These are phyloP conservation scores for Didymella sp. DNA, from an alignment of 2,329 filamentous ascomycete genomes.

Conservation along the genomic window DNA sequence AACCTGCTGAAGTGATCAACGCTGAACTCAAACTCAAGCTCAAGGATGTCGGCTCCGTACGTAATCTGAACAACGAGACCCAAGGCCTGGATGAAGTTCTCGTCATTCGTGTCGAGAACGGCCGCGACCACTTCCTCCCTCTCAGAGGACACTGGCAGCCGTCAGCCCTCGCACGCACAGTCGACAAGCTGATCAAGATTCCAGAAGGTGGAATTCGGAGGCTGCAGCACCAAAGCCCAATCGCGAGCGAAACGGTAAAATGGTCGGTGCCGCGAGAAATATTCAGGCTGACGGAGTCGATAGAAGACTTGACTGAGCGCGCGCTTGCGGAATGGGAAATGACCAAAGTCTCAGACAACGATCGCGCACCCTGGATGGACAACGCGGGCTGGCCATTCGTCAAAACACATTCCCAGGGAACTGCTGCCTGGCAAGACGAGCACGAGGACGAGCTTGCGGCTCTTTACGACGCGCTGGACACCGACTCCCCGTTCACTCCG, in stretches of 20 bases:
- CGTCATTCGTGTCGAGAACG: conserved; percentile 80
- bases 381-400: conserved; percentile 68
- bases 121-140: conserved; percentile 90
- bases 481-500: conserved; percentile 66
- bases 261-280: conserved; percentile 87
- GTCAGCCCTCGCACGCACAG: conserved; percentile 80
- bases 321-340: conserved; percentile 69
- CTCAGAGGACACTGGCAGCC: conserved; percentile 79
- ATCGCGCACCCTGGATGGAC: conserved; percentile 60
- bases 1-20: conserved; percentile 82
- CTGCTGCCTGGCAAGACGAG: conserved; percentile 54
- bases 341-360: conserved; percentile 52
- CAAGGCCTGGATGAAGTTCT: conserved; percentile 81
- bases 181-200: conserved; percentile 87
- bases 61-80: conserved; percentile 73
- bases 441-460: conserved; percentile 54
- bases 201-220: conserved; percentile 81
- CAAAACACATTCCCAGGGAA: conserved; percentile 24
- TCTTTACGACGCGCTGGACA: conserved; percentile 73
- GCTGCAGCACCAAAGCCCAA: conserved; percentile 63
- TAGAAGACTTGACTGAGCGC: conserved; percentile 67
- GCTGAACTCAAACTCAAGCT: conserved; percentile 74
- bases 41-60: conserved; percentile 67
- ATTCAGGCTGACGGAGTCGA: conserved; percentile 84
- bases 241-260: conserved; percentile 60